A percentile compares a stretch with the other conserved stretches of the same genome.
These are phyloP conservation scores for Botrytis fabae DNA, from an alignment of 2,329 filamentous ascomycete species.

Conservation along the genomic window DNA sequence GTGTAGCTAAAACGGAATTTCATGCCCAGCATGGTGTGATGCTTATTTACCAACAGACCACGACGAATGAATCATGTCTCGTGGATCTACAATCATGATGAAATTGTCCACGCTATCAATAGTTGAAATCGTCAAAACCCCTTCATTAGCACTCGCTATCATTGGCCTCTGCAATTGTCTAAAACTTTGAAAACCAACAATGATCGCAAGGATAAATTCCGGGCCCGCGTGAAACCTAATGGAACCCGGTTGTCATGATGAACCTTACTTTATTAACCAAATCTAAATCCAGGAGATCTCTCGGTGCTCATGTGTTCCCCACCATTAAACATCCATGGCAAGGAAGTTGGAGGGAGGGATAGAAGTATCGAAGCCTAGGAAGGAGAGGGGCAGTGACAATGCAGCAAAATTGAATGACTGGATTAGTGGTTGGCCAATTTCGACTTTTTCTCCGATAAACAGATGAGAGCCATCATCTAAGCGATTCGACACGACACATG, in stretches of 20 bases:
- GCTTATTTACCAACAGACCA: slow-evolving; percentile 6
- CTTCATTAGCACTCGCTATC: not conserved
- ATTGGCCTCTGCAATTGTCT: slow-evolving; percentile 1
- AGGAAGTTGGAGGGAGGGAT: not conserved
- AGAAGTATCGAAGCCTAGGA: slow-evolving; percentile 6
- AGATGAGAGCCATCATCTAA: not conserved
- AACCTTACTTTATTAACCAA: slow-evolving; percentile 6
- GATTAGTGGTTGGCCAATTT: not conserved
- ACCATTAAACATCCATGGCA: not conserved
- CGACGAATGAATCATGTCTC: slow-evolving; percentile 6
- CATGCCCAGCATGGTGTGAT: not conserved
- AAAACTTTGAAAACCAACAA: not conserved
- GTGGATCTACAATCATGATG: slow-evolving; percentile 1
- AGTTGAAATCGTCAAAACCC: not conserved
- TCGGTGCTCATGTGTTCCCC: not conserved
- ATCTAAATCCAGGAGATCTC: not conserved
- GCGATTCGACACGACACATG: not conserved
- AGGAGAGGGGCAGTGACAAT: not conserved
- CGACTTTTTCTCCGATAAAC: not conserved
- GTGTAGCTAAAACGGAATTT: not conserved
- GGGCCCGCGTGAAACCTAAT: slow-evolving; percentile 8
- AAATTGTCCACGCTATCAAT: slow-evolving; percentile 5
- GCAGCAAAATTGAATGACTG: not conserved
- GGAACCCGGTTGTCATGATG: not conserved
- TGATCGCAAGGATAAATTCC: slow-evolving; percentile 12